Conservation (phyloP, 2,329 filamentous ascomycete species). For the Orbilia blumenaviensis region DNA sequence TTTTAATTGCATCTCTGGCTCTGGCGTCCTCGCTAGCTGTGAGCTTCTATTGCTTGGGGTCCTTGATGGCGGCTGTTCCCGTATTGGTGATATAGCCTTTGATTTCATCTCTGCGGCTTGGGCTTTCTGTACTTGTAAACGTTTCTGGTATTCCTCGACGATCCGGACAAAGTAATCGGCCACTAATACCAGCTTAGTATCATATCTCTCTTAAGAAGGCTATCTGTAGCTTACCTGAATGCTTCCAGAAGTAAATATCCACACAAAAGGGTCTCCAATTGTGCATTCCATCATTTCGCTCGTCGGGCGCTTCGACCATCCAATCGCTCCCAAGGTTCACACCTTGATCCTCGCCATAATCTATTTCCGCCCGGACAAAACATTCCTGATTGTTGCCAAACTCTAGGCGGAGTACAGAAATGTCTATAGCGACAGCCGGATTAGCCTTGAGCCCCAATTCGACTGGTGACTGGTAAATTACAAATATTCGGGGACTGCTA, state of each 20-base stretch:
- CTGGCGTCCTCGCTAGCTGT: constrained; percentile 11
- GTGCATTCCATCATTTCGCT: constrained; percentile 41
- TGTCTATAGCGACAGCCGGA: constrained; percentile 1
- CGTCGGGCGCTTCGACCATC: constrained; percentile 46
- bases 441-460: background rate
- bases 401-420: constrained; percentile 35
- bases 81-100: constrained; percentile 6
- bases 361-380: constrained; percentile 50
- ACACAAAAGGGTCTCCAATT: constrained; percentile 52
- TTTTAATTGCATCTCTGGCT: constrained; percentile 13
- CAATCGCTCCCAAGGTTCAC: constrained; percentile 45
- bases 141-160: constrained; percentile 46
- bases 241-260: constrained; percentile 52
- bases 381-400: constrained; percentile 47
- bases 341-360: constrained; percentile 44
- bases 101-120: constrained; percentile 10
- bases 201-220: background rate
- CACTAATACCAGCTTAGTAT: constrained; percentile 14
- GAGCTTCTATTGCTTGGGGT: constrained; percentile 11
- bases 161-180: constrained; percentile 48
- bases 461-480: background rate
- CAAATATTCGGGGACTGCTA: constrained; percentile 17
- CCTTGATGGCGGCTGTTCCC: constrained; percentile 10
- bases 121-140: constrained; percentile 25
- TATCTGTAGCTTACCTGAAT: constrained; percentile 35